These are phyloP conservation scores for Wallacemonas sp. DNA, from an alignment of 208 protist genomes.

Conservation along the genomic window DNA sequence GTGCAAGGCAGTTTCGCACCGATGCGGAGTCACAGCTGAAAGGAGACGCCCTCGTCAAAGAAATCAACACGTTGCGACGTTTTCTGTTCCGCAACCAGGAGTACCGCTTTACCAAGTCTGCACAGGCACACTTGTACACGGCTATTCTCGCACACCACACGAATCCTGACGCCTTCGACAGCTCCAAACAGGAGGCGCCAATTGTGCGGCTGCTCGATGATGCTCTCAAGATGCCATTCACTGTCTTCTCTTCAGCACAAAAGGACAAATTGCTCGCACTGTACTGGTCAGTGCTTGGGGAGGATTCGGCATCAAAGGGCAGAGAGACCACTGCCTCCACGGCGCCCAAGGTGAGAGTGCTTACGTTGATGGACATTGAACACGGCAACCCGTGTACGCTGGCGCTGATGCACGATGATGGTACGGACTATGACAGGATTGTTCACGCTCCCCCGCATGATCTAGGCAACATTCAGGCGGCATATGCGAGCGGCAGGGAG, in stretches of 20 bases:
- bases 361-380: conserved; percentile 36
- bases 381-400: not conserved
- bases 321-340: not conserved
- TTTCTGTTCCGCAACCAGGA: conserved; percentile 61
- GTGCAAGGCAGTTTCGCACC: conserved; percentile 42
- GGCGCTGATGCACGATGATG: conserved; percentile 8
- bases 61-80: conserved; percentile 42
- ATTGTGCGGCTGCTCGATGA: conserved; percentile 46
- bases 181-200: conserved; percentile 19
- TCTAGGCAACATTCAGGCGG: not conserved
- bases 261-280: conserved; percentile 41
- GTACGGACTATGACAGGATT: not conserved
- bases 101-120: conserved; percentile 54
- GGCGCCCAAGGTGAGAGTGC: not conserved
- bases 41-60: conserved; percentile 33
- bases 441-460: not conserved
- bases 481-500: not conserved
- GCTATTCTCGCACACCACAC: conserved; percentile 45
- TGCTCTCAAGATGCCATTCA: conserved; percentile 61
- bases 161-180: conserved; percentile 15
- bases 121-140: conserved; percentile 44
- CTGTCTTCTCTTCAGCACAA: conserved; percentile 46
- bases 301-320: not conserved
- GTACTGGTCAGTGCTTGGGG: conserved; percentile 43
- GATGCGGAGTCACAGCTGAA: conserved; percentile 34